Conservation (phyloP, 495 filamentous ascomycete species). For the Podospora didyma region DNA sequence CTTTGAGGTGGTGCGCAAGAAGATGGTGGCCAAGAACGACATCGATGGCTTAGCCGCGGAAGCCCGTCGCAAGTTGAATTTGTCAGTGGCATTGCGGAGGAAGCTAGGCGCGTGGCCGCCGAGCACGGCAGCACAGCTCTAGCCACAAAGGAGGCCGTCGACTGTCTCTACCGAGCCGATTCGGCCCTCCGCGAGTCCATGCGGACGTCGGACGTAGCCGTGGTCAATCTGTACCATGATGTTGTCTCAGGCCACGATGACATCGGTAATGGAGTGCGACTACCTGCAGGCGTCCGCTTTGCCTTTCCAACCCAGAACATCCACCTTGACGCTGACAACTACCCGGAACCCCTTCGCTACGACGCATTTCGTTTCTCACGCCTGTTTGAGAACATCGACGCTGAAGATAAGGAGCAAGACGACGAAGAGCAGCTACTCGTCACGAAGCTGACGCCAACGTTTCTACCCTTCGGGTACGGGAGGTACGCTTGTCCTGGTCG, state of each 20-base stretch:
- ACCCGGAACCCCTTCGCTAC: not conserved
- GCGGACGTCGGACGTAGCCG: not conserved
- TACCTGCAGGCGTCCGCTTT: not conserved
- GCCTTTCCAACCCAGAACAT: not conserved
- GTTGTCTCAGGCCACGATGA: not conserved
- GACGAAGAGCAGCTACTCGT: not conserved
- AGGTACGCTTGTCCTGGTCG: not conserved
- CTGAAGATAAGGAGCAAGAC: not conserved
- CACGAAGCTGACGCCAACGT: not conserved
- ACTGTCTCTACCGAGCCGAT: not conserved
- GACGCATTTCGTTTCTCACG: not conserved
- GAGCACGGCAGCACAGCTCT: not conserved
- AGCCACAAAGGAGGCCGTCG: not conserved
- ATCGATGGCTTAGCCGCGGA: not conserved
- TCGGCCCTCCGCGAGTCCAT: constrained; percentile 1
- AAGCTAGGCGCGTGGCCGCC: not conserved
- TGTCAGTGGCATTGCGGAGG: not conserved
- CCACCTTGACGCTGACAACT: not conserved
- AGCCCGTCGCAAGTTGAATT: not conserved
- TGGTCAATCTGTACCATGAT: not conserved
- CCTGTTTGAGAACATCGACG: not conserved
- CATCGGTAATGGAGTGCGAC: not conserved
- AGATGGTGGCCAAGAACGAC: not conserved
- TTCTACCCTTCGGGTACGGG: not conserved
- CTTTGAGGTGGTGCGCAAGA: not conserved